A percentile compares a stretch with the other conserved stretches of the same genome.
phyloP scores from a whole-genome alignment of 352 stramenopile species.

The Pseudoperonospora humuli region DNA sequence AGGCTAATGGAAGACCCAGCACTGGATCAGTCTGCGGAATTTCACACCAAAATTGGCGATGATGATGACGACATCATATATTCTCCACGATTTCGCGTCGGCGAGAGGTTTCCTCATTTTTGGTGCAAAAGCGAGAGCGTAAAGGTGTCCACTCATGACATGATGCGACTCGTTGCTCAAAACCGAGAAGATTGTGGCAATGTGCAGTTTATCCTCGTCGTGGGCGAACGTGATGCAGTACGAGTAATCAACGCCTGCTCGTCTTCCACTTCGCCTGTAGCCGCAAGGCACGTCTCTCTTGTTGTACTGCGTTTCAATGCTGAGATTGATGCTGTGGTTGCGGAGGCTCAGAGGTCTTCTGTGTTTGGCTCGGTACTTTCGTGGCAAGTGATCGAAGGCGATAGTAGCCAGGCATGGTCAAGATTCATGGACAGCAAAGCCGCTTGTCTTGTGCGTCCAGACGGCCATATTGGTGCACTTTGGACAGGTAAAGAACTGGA shows the following conservation, averaged over 20 bases:
- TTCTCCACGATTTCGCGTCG: constrained; percentile 35
- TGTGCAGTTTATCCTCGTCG: constrained; percentile 54
- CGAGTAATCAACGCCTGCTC: constrained; percentile 14
- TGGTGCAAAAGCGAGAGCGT: constrained; percentile 27
- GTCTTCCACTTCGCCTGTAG: constrained; percentile 1
- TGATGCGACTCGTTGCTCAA: constrained; percentile 18
- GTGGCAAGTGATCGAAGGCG: constrained; percentile 21
- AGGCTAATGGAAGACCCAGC: constrained; percentile 54
- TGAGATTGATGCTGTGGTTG: constrained; percentile 14
- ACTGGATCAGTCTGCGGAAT: constrained; percentile 44
- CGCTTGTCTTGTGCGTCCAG: constrained; percentile 64
- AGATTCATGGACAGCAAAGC: constrained; percentile 27
- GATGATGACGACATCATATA: constrained; percentile 31
- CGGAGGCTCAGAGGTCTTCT: constrained; percentile 4
- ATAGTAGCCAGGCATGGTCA: constrained; percentile 29
- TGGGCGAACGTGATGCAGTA: constrained; percentile 24
- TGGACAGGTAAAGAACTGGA: constrained; percentile 33
- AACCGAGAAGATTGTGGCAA: constrained; percentile 6
- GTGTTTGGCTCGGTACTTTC: constrained; percentile 28
- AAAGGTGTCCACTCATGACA: constrained; percentile 45
- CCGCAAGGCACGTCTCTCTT: constrained; percentile 32
- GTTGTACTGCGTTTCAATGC: constrained; percentile 24
- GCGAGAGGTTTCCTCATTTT: constrained; percentile 62
- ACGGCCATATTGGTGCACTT: constrained; percentile 67
- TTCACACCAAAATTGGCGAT: constrained; percentile 17